Percentiles rank a stretch among this genome's conserved stretches.
These are phyloP conservation scores for Pythium pyrilobum DNA, from an alignment of 352 stramenopile genomes.

Conservation along the genomic window DNA sequence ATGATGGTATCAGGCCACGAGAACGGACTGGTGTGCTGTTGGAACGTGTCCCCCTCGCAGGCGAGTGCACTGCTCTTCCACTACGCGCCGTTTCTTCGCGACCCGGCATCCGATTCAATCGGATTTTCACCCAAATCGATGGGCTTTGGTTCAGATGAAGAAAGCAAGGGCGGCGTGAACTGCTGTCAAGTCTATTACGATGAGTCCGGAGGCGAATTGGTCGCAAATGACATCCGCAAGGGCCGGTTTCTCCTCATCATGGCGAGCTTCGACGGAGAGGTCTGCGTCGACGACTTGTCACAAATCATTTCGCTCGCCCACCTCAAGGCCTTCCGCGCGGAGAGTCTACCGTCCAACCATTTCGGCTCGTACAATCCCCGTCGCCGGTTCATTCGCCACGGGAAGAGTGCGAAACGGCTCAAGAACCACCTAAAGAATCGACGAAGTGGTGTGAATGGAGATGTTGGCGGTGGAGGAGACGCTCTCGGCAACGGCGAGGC, in stretches of 20 bases:
- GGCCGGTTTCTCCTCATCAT: slow-evolving; percentile 41
- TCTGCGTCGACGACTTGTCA: slow-evolving; percentile 52
- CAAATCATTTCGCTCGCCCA: slow-evolving; percentile 32
- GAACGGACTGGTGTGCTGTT: slow-evolving; percentile 58
- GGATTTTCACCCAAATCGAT: not conserved
- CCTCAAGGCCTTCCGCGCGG: slow-evolving; percentile 45
- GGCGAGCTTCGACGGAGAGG: slow-evolving; percentile 35
- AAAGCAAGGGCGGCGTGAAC: slow-evolving; percentile 25
- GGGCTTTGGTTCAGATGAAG: not conserved
- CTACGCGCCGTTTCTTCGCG: slow-evolving; percentile 17
- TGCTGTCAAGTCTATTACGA: slow-evolving; percentile 59
- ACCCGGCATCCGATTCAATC: not conserved
- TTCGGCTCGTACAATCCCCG: slow-evolving; percentile 66
- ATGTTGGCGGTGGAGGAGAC: not conserved
- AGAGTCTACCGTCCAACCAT: slow-evolving; percentile 51
- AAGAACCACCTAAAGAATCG: slow-evolving; percentile 26
- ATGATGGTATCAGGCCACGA: slow-evolving; percentile 65
- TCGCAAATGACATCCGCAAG: slow-evolving; percentile 41
- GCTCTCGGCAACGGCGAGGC: not conserved
- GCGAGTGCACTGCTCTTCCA: slow-evolving; percentile 21
- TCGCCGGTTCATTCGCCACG: slow-evolving; percentile 58
- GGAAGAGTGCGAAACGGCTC: slow-evolving; percentile 53
- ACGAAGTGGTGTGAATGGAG: not conserved
- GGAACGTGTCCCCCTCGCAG: slow-evolving; percentile 46
- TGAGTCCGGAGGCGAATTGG: slow-evolving; percentile 45